Base-by-base conservation (phyloP, 495 filamentous ascomycete genomes). In the Aspergillus sparsus region DNA sequence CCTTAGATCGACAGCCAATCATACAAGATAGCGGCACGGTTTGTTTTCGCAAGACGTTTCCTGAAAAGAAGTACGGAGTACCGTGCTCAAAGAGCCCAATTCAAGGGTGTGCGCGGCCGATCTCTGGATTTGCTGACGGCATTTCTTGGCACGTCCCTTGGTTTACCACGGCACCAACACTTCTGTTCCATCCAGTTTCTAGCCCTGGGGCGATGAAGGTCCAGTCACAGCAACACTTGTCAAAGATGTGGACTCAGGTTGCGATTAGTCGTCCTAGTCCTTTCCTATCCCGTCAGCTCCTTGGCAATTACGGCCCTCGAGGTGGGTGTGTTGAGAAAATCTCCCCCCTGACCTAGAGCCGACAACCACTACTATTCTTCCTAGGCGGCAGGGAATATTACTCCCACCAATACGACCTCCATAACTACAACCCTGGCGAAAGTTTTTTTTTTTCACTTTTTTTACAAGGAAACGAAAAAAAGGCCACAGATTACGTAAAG, bases 61-160 rank as follows among this genome's bases (percentile, higher is more conserved):
- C 33, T 49, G 52, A 55, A 34, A 3, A 47, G 21, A 27, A 27
- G 21, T 27, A 27, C 21, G 21, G 21, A 47, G 44, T 47, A 6
- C 49, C 16, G 16, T 21, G 44, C 44, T 21, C 44, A 47, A 6
- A 18, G 2, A 16, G 3, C 49, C 58, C 15, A 3, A 53, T 49
- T 55, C 58, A 55, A 55, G 46, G 36, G 49, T 47, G 57, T 60
- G 64, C 66, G 63, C 63, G 66, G 62, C 63, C 66, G 62, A 65
- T 63, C 58, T 49, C 37, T 60, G 53, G 49, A 34, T 56, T 60
- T 12, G 37, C 47, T 42, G 50, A 59, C 50, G 42, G 61, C 16
- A 18, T 44, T 53, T 57, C 66, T 69, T 69, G 66, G 63, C 66
- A 64, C 32, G 36, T 41, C 56, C 49, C 52, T 51, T 32, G 53